phyloP scores from a whole-genome alignment of 192 early-diverging fungal genomes.

The Coemansia asiatica region DNA sequence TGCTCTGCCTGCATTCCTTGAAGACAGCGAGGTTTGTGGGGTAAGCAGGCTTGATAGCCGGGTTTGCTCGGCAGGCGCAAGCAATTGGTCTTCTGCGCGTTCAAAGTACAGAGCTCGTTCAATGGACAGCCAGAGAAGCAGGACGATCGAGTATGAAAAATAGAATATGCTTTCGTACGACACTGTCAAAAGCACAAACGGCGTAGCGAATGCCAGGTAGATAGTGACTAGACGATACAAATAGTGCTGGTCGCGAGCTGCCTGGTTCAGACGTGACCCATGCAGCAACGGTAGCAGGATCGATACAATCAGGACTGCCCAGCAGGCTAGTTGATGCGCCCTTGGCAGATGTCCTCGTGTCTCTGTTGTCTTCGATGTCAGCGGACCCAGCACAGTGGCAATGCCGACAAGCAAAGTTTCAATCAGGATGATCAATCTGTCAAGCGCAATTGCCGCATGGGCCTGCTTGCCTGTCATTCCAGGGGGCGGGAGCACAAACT shows the following conservation, averaged over 20 bases:
- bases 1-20: neutral
- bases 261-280: slow-evolving; percentile 42
- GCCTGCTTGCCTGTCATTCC: slow-evolving; percentile 24
- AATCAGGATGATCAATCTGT: slow-evolving; percentile 34
- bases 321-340: slow-evolving; percentile 41
- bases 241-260: slow-evolving; percentile 65
- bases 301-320: slow-evolving; percentile 43
- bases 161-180: slow-evolving; percentile 92
- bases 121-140: slow-evolving; percentile 76
- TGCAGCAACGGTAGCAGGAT: slow-evolving; percentile 47
- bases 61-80: slow-evolving; percentile 29
- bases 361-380: slow-evolving; percentile 37
- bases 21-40: slow-evolving; percentile 7
- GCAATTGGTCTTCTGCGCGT: slow-evolving; percentile 38
- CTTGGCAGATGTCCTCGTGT: slow-evolving; percentile 44
- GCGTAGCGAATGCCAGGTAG: slow-evolving; percentile 82
- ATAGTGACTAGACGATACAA: slow-evolving; percentile 78
- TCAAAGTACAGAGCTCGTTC: slow-evolving; percentile 62
- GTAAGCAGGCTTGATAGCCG: slow-evolving; percentile 36
- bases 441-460: slow-evolving; percentile 29
- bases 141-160: slow-evolving; percentile 69
- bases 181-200: slow-evolving; percentile 84
- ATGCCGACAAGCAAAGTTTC: slow-evolving; percentile 43
- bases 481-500: slow-evolving; percentile 39
- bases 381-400: slow-evolving; percentile 45